Evolutionary conservation across 148 eudicot genomes (phyloP).

Genomic region (Fallopia convolvulus): DNA sequence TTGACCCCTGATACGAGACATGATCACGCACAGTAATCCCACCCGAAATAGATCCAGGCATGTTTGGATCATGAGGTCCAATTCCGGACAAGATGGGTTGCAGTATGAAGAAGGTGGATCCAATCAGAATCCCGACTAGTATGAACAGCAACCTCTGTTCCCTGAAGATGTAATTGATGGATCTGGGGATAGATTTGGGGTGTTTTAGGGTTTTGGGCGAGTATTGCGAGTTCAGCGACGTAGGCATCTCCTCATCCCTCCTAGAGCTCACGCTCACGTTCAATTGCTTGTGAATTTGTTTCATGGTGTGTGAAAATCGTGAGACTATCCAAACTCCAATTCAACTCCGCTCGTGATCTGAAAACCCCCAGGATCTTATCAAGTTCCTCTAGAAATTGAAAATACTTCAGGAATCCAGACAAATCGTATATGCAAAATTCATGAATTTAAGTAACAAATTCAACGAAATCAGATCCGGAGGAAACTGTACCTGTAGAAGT

Average conservation of each 20-base stretch:
- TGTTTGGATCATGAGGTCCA: constrained; percentile 26
- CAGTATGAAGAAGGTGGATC: constrained; percentile 47
- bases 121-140: constrained; percentile 56
- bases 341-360: constrained; percentile 8
- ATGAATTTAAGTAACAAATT: not conserved
- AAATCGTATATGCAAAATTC: not conserved
- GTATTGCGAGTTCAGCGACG: constrained; percentile 20
- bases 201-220: constrained; percentile 76
- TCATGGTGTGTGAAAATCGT: constrained; percentile 6
- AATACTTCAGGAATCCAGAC: not conserved
- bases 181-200: constrained; percentile 42
- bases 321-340: not conserved
- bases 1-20: constrained; percentile 4
- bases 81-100: constrained; percentile 18
- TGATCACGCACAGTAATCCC: constrained; percentile 7
- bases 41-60: constrained; percentile 13
- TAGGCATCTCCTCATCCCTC: constrained; percentile 11
- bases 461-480: not conserved
- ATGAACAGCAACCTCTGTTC: constrained; percentile 77
- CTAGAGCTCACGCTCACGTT: constrained; percentile 9
- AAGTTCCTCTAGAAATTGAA: not conserved
- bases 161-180: constrained; percentile 58
- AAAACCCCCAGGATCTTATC: not conserved
- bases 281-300: constrained; percentile 14
- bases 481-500: not conserved